Conservation (phyloP, 768 basidiomycete genomes). For the Lactifluus subvellereus region DNA sequence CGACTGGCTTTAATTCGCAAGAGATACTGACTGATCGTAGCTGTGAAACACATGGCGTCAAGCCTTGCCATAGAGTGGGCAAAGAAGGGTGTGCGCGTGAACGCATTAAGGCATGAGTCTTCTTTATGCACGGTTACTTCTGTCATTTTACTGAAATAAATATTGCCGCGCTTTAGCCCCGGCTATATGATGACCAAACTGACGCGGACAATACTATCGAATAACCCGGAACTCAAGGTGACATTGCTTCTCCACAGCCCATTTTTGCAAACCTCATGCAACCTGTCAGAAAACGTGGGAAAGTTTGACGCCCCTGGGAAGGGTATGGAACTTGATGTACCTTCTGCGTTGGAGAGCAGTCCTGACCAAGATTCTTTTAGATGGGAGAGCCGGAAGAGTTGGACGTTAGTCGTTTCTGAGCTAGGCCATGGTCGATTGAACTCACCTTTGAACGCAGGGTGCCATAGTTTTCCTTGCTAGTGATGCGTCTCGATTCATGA, state of each 20-base stretch:
- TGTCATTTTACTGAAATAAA: constrained; percentile 11
- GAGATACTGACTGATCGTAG: constrained; percentile 33
- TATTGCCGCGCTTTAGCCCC: constrained; percentile 44
- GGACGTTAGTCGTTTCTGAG: constrained; percentile 51
- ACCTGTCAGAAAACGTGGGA: constrained; percentile 76
- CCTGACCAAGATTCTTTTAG: constrained; percentile 34
- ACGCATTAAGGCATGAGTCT: constrained; percentile 56
- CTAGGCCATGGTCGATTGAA: too few species aligned
- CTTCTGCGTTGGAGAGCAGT: neutral
- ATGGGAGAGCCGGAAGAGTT: constrained; percentile 88
- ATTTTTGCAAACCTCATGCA: constrained; percentile 8
- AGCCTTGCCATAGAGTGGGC: constrained; percentile 97
- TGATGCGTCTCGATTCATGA: constrained; percentile 87
- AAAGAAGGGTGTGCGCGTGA: constrained; percentile 80
- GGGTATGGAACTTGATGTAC: constrained; percentile 41
- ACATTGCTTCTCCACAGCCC: constrained; percentile 20
- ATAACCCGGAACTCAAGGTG: constrained; percentile 71
- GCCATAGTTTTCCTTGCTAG: constrained; percentile 88
- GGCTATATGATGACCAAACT: constrained; percentile 95
- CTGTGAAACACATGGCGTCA: constrained; percentile 91
- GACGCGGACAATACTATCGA: constrained; percentile 74
- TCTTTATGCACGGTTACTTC: neutral
- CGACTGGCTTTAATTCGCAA: neutral
- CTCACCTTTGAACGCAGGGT: constrained; percentile 41
- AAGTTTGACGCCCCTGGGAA: constrained; percentile 77